A percentile compares a stretch with the other conserved stretches of the same genome.
Conservation (phyloP, 2,329 filamentous ascomycete genomes). For the Remersonia thermophila region DNA sequence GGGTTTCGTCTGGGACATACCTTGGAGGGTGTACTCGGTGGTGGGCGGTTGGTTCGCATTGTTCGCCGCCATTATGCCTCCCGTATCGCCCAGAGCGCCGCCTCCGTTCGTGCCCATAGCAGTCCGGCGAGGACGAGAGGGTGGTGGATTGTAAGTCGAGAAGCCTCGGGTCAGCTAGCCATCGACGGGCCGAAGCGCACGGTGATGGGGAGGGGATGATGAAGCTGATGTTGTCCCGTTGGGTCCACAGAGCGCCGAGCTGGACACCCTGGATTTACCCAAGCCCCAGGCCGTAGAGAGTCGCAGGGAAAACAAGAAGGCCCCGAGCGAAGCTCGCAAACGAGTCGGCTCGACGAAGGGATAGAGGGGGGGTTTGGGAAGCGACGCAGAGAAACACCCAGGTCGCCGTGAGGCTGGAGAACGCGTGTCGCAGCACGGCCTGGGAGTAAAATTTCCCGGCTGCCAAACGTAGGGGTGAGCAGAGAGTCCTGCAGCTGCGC, state of each 20-base stretch:
- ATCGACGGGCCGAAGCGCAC: slow-evolving; percentile 11
- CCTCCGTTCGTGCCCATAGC: slow-evolving; percentile 30
- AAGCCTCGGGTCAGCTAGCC: slow-evolving; percentile 2
- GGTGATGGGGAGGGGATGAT: slow-evolving; percentile 3
- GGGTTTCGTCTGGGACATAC: slow-evolving; percentile 16
- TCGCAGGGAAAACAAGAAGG: too few species aligned
- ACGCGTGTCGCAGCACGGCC: neutral
- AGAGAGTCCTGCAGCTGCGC: slow-evolving; percentile 11
- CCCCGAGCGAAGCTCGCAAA: too few species aligned
- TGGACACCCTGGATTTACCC: neutral
- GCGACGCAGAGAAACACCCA: too few species aligned
- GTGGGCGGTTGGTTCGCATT: slow-evolving; percentile 41
- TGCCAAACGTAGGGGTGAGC: slow-evolving; percentile 8
- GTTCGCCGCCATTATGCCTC: slow-evolving; percentile 31
- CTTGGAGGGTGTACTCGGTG: slow-evolving; percentile 51
- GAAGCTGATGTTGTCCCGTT: too few species aligned
- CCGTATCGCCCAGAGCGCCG: slow-evolving; percentile 27
- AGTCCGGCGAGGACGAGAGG: slow-evolving; percentile 5
- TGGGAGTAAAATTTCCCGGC: slow-evolving; percentile 6
- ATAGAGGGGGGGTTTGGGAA: too few species aligned
- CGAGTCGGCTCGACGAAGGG: too few species aligned
- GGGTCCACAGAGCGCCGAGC: slow-evolving; percentile 1
- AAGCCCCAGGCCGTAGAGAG: too few species aligned
- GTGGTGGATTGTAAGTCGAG: neutral
- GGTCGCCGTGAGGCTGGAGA: too few species aligned